Conservation (phyloP, 1,284 basidiomycete species). For the Pascua sp. region DNA sequence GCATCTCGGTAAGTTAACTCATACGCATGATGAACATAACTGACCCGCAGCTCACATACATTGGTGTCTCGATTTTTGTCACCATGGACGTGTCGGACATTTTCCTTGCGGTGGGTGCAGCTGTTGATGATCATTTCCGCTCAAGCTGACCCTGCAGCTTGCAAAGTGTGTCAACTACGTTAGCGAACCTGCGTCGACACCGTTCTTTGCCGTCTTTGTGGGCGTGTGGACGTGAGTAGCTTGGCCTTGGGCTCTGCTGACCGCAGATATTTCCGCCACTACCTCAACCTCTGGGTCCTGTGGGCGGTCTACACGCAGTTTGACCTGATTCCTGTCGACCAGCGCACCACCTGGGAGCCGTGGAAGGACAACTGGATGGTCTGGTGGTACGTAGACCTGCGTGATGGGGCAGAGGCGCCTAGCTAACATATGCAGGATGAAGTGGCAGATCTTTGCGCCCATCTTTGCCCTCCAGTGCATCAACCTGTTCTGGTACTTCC, state of each 20-base stretch:
- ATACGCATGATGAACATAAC: constrained; percentile 9
- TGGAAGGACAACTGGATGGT: constrained; percentile 66
- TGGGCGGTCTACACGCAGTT: constrained; percentile 82
- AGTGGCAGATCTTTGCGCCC: constrained; percentile 72
- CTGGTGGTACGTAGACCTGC: constrained; percentile 53
- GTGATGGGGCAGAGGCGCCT: background rate
- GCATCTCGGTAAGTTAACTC: constrained; percentile 54
- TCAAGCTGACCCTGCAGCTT: constrained; percentile 53
- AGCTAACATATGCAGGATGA: constrained; percentile 55
- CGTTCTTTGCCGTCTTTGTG: constrained; percentile 68
- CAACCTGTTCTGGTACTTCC: constrained; percentile 86
- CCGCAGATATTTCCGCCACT: constrained; percentile 89
- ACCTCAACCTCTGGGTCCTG: constrained; percentile 81
- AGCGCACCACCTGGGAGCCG: constrained; percentile 55
- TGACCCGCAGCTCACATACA: constrained; percentile 60
- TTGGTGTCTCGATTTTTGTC: constrained; percentile 88
- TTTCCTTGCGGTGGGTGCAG: constrained; percentile 69
- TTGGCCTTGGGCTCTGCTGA: background rate
- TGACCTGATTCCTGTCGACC: constrained; percentile 60
- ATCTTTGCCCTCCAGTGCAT: constrained; percentile 71
- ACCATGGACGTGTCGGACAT: constrained; percentile 96
- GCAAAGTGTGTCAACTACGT: constrained; percentile 87
- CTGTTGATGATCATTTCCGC: too few species aligned
- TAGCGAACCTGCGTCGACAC: constrained; percentile 62
- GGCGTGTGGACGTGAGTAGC: constrained; percentile 70